A percentile compares a stretch with the other conserved stretches of the same genome.
Conservation (phyloP, 2,329 filamentous ascomycete species). For the Alternaria sp. region DNA sequence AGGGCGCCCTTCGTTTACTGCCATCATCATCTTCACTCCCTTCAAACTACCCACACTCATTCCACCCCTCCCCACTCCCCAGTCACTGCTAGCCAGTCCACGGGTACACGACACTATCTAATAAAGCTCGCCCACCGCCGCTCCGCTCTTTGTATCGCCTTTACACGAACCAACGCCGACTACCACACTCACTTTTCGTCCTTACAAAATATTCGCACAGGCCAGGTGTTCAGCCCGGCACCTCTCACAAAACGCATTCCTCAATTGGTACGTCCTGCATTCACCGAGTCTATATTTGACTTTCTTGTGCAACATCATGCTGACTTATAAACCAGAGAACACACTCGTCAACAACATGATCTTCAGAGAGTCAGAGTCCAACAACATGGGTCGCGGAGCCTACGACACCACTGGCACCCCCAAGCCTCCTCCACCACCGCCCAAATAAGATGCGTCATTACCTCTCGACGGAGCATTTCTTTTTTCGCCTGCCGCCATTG, state of each 20-base stretch:
- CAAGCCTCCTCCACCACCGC: constrained; percentile 52
- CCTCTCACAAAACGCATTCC: constrained; percentile 24
- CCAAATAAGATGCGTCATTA: constrained; percentile 40
- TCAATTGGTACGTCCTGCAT: constrained; percentile 27
- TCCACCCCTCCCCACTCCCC: constrained; percentile 22
- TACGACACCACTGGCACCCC: constrained; percentile 59
- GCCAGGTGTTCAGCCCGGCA: constrained; percentile 28
- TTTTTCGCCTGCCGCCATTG: not conserved
- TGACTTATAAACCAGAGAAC: constrained; percentile 43
- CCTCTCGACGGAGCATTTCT: constrained; percentile 12
- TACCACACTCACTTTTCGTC: constrained; percentile 26
- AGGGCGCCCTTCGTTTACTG: constrained; percentile 32
- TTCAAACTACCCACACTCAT: constrained; percentile 34
- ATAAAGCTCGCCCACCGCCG: constrained; percentile 23
- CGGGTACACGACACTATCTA: constrained; percentile 39
- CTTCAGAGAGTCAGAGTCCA: constrained; percentile 49
- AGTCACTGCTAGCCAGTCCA: constrained; percentile 39
- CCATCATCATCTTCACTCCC: constrained; percentile 31
- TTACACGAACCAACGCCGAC: constrained; percentile 16
- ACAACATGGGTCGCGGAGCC: constrained; percentile 57
- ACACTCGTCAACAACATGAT: constrained; percentile 48
- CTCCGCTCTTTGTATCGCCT: constrained; percentile 12
- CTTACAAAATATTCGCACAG: constrained; percentile 19
- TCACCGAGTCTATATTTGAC: constrained; percentile 16
- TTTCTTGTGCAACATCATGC: constrained; percentile 22